Base-by-base conservation (phyloP, 306 rosid genomes). In the Cucurbita argyrosperma region DNA sequence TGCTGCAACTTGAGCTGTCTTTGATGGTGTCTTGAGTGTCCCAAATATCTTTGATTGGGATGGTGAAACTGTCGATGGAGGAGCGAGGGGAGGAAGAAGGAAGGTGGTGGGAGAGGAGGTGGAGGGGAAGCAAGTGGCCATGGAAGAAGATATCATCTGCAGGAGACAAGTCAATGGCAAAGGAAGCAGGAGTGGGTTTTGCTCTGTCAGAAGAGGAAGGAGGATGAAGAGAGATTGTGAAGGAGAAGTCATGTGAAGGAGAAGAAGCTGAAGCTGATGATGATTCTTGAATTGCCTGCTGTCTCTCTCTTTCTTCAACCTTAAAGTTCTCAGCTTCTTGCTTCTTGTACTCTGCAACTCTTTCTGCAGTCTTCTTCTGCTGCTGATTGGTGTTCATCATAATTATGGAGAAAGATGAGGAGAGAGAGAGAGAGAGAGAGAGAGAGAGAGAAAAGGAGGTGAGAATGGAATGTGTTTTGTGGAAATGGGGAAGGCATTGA, bases 71-170 rank as follows among this genome's bases (percentile, higher is more conserved):
- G 64, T 93, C 92, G 53, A 83, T 37, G 45, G 94, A 93, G 54
- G 96, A 84, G 74, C 94, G 92, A 11, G 97, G 94, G 1, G 98
- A 87, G 1, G 98, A 87, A 21, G 87, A 82, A 53, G 96, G 88
- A 68, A 89, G 88, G 78, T 93, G 98, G 78, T 93, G 98, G 51
- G 98, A 84, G 60, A 90, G 87, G 75, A 90, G 88, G 54, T 89
- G 98, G 14, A 93, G 89, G 19, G 98, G 98, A 57, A 93, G 97
- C 79, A 93, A 81, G 80, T 90, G 98, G 40, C 98, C 98, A n/a
- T 89, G 98, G 88, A 89, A 93, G 94, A 93, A 93, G 72, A 93
- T 93, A 80, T 93, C 98, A 47, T 93, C 98, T 5, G 98, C 98
- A 0, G 98, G 98, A 46, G 98, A 83, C 70, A 93, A 76, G 78